Conservation (phyloP, 1,139 yeast species). For the Candida sanyaensis region DNA sequence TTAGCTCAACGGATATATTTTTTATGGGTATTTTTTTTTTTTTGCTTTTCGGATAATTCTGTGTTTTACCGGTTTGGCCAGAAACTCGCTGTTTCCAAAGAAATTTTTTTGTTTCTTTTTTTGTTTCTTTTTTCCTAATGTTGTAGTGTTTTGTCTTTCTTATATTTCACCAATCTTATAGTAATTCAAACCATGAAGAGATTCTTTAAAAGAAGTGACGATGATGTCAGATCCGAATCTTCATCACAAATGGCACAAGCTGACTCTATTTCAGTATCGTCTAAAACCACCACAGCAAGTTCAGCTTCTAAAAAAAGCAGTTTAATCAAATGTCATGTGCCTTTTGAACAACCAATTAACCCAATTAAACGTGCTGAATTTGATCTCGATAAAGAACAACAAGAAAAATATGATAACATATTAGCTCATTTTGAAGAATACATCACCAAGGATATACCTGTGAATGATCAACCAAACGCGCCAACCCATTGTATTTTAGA, state of each 20-base stretch:
- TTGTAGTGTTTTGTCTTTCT: no score
- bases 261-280: slow-evolving; percentile 16
- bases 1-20: background rate
- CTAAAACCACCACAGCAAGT: slow-evolving; percentile 16
- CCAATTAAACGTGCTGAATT: slow-evolving; percentile 33
- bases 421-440: slow-evolving; percentile 25
- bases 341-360: slow-evolving; percentile 43
- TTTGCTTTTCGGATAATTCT: slow-evolving; percentile 7
- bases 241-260: background rate
- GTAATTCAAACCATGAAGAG: slow-evolving; percentile 16
- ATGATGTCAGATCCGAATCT: slow-evolving; percentile 5
- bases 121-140: background rate
- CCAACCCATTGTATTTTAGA: slow-evolving; percentile 29
- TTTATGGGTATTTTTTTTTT: background rate
- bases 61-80: slow-evolving; percentile 2
- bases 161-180: no score
- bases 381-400: slow-evolving; percentile 31
- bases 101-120: background rate
- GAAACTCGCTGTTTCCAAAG: no score
- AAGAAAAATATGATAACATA: slow-evolving; percentile 28
- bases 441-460: slow-evolving; percentile 23
- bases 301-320: slow-evolving; percentile 7
- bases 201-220: slow-evolving; percentile 20
- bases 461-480: slow-evolving; percentile 22
- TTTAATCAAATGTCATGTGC: slow-evolving; percentile 36